Percentiles rank a stretch among this genome's conserved stretches.
phyloP scores from a whole-genome alignment of 2,329 filamentous ascomycete genomes.

The Neocucurbitaria cava region DNA sequence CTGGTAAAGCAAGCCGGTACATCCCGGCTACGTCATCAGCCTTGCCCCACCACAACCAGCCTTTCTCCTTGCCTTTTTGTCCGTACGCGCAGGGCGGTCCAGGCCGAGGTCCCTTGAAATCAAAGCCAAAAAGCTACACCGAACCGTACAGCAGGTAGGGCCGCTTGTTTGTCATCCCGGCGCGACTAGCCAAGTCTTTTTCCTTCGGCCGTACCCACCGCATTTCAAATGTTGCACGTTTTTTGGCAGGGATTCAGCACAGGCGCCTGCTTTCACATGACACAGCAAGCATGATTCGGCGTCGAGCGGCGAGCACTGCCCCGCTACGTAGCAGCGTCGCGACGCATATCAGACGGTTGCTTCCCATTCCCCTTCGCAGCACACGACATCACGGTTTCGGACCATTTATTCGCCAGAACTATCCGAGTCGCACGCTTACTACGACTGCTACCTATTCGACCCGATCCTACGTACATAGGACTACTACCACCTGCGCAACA shows the following conservation, averaged over 20 bases:
- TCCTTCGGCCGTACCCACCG: neutral
- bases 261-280: neutral
- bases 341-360: neutral
- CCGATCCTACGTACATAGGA: neutral
- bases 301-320: conserved; percentile 12
- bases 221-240: too few relatives aligned
- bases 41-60: neutral
- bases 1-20: too few relatives aligned
- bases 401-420: neutral
- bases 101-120: neutral
- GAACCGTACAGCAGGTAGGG: neutral
- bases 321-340: conserved; percentile 11
- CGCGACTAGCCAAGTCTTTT: conserved; percentile 6
- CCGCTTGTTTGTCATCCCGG: conserved; percentile 3
- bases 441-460: neutral
- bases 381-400: neutral
- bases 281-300: conserved; percentile 13
- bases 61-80: neutral
- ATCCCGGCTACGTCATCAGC: conserved; percentile 7
- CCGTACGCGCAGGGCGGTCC: neutral
- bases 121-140: neutral
- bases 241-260: neutral
- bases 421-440: neutral
- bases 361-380: too few relatives aligned
- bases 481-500: too few relatives aligned